Conservation (phyloP, 1,139 yeast genomes). For the Arxiozyma bovina region DNA sequence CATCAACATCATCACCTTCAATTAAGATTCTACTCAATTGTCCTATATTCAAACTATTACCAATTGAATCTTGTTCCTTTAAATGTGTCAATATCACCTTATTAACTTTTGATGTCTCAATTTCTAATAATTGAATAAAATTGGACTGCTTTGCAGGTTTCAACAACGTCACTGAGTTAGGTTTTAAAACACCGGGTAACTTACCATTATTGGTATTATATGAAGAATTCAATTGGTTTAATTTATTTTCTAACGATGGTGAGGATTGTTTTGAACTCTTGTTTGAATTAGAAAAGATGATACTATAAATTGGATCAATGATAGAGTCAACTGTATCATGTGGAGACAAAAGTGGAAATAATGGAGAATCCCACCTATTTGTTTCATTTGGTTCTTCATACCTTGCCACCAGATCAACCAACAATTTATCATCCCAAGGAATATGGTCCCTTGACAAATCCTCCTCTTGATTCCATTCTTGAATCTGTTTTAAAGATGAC, state of each 20-base stretch:
- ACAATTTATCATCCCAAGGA: constrained; percentile 30
- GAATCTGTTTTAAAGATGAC: not conserved
- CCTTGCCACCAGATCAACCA: constrained; percentile 54
- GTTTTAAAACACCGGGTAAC: constrained; percentile 31
- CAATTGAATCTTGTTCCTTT: constrained; percentile 19
- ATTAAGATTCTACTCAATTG: constrained; percentile 19
- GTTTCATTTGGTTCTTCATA: constrained; percentile 89
- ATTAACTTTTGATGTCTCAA: constrained; percentile 39
- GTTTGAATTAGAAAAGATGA: constrained; percentile 36
- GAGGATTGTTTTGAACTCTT: constrained; percentile 26
- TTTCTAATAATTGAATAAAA: constrained; percentile 73
- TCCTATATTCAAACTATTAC: constrained; percentile 13
- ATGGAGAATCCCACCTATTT: constrained; percentile 91
- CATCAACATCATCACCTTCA: constrained; percentile 32
- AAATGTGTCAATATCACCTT: constrained; percentile 21
- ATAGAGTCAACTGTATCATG: constrained; percentile 4
- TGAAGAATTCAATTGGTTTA: not conserved
- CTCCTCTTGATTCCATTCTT: not conserved
- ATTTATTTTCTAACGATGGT: not conserved
- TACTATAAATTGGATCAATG: constrained; percentile 63
- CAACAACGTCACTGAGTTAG: constrained; percentile 68
- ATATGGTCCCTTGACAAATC: not conserved
- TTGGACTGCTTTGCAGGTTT: constrained; percentile 67
- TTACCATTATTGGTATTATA: constrained; percentile 1
- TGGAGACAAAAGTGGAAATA: constrained; percentile 35